Conservation (phyloP, 176 grass and related monocot genomes). For the Sorghum bicolor region DNA sequence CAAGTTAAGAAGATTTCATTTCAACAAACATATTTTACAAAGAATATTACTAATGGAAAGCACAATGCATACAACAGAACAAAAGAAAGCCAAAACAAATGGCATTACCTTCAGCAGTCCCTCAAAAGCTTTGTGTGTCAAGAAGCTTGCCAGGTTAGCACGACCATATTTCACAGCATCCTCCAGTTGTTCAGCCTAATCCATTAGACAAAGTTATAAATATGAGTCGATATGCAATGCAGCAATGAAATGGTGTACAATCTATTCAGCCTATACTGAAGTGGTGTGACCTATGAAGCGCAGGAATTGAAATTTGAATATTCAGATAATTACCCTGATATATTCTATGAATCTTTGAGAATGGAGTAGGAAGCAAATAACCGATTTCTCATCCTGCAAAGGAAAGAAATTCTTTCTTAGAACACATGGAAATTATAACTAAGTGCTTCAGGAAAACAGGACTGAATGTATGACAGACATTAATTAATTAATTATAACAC, state of each 20-base stretch:
- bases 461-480: not conserved
- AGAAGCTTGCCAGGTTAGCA: conserved; percentile 67
- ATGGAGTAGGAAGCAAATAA: conserved; percentile 95
- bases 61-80: conserved; percentile 10
- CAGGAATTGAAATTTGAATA: conserved; percentile 10
- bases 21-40: not conserved
- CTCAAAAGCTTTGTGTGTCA: conserved; percentile 61
- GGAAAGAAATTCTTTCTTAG: conserved; percentile 26
- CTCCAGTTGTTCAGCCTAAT: conserved; percentile 68
- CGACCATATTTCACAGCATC: conserved; percentile 77
- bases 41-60: not conserved
- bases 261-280: not conserved
- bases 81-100: conserved; percentile 20
- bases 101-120: conserved; percentile 59
- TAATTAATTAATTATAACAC: not conserved
- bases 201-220: conserved; percentile 13
- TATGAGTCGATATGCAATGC: not conserved
- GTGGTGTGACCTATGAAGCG: not conserved
- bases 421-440: not conserved
- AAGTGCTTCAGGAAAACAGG: conserved; percentile 9
- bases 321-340: conserved; percentile 68
- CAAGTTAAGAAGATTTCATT: conserved; percentile 22
- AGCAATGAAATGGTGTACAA: not conserved
- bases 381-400: conserved; percentile 80
- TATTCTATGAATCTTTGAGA: conserved; percentile 96